Evolutionary conservation across 2,329 filamentous ascomycete genomes (phyloP).

Genomic region (Amylocarpus encephaloides): DNA sequence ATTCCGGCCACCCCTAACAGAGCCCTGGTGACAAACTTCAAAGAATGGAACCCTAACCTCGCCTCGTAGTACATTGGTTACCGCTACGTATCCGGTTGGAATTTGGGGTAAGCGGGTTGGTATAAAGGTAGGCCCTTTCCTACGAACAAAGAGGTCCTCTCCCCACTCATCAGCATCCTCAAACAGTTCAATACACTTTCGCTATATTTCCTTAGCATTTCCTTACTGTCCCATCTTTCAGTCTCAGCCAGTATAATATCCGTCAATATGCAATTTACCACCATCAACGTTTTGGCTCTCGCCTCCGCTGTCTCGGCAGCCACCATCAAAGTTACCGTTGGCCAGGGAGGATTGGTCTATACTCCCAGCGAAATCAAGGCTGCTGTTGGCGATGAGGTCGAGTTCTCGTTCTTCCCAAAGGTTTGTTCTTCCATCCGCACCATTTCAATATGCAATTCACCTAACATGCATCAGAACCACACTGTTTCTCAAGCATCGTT

Average conservation of each 20-base stretch:
- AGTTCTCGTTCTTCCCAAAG: conserved; percentile 33
- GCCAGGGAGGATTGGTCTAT: conserved; percentile 91
- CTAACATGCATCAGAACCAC: conserved; percentile 28
- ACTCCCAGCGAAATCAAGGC: conserved; percentile 35
- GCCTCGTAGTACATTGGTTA: background rate
- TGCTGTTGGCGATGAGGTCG: conserved; percentile 29
- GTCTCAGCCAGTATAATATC: conserved; percentile 2
- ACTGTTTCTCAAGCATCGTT: conserved; percentile 35
- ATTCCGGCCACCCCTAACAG: conserved; percentile 4
- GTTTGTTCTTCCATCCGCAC: conserved; percentile 1
- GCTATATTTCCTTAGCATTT: background rate
- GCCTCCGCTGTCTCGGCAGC: conserved; percentile 12
- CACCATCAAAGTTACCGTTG: conserved; percentile 58
- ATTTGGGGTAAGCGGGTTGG: background rate
- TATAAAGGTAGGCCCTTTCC: conserved; percentile 4
- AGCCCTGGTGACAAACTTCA: background rate
- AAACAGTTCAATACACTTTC: conserved; percentile 4
- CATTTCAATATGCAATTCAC: background rate
- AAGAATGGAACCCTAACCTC: background rate
- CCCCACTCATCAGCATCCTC: conserved; percentile 1
- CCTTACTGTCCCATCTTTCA: background rate
- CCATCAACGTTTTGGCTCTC: conserved; percentile 10
- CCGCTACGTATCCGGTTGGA: background rate
- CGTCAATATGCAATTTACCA: conserved; percentile 18
- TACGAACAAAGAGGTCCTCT: background rate